These are phyloP conservation scores for Candida chauliodis DNA, from an alignment of 805 yeast genomes.

Conservation along the genomic window DNA sequence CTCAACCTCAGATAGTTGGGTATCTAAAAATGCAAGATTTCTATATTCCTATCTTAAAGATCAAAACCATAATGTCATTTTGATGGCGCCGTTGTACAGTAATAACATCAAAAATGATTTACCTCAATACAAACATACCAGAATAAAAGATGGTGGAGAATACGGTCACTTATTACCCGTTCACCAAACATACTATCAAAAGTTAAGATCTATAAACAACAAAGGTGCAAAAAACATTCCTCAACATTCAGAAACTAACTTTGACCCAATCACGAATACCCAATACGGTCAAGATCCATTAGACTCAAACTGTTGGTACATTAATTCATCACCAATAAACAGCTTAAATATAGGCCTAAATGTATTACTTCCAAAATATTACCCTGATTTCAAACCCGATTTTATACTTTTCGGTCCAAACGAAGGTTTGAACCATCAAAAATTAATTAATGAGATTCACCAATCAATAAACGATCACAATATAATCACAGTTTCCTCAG, in stretches of 20 bases:
- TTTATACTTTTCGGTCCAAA: conserved; percentile 34
- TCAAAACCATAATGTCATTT: conserved; percentile 28
- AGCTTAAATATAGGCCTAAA: conserved; percentile 23
- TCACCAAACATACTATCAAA: conserved; percentile 27
- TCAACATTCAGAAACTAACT: neutral
- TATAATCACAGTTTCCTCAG: conserved; percentile 16
- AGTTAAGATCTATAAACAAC: conserved; percentile 9
- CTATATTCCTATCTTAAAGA: conserved; percentile 23
- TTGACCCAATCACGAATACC: conserved; percentile 7
- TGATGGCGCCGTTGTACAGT: conserved; percentile 23
- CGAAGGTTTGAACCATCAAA: conserved; percentile 15
- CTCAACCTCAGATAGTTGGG: conserved; percentile 36
- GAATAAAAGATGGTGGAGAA: conserved; percentile 27
- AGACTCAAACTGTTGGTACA: conserved; percentile 30
- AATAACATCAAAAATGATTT: neutral
- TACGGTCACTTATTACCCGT: conserved; percentile 30
- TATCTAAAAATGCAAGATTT: conserved; percentile 28
- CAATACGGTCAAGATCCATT: conserved; percentile 34
- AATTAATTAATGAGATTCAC: neutral
- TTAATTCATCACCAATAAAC: conserved; percentile 25
- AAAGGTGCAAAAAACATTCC: conserved; percentile 19
- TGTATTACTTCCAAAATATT: conserved; percentile 21
- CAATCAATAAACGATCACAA: neutral
- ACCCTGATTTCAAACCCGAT: conserved; percentile 24
- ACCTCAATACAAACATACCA: neutral